Conservation (phyloP, 352 stramenopile genomes). For the Pythium phragmiticola region DNA sequence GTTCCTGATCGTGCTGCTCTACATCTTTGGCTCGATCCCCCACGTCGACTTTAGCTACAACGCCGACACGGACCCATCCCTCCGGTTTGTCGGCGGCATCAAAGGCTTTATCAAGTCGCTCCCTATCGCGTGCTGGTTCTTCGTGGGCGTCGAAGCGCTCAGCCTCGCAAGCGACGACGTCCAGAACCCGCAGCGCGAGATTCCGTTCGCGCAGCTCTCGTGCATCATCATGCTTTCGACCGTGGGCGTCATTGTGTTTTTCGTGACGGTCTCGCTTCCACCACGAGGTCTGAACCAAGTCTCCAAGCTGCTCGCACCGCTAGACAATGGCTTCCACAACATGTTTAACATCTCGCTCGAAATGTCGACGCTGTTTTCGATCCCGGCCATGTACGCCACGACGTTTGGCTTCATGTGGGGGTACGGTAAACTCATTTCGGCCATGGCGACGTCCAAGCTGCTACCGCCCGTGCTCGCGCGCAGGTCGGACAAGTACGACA, state of each 20-base stretch:
- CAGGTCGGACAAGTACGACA: constrained; percentile 28
- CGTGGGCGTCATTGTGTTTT: constrained; percentile 24
- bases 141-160: constrained; percentile 34
- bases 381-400: constrained; percentile 34
- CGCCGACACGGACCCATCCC: constrained; percentile 17
- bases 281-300: constrained; percentile 24
- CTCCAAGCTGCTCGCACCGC: constrained; percentile 26
- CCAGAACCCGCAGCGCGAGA: constrained; percentile 8
- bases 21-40: constrained; percentile 23
- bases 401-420: constrained; percentile 38
- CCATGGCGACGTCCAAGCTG: constrained; percentile 30
- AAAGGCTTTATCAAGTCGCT: constrained; percentile 27
- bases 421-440: constrained; percentile 27
- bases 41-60: constrained; percentile 27
- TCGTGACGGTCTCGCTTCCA: constrained; percentile 29
- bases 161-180: constrained; percentile 29
- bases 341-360: constrained; percentile 27
- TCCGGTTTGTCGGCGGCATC: constrained; percentile 25
- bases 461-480: constrained; percentile 21
- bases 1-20: constrained; percentile 24
- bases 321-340: constrained; percentile 31
- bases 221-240: constrained; percentile 28
- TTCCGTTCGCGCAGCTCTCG: constrained; percentile 29
- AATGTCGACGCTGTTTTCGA: constrained; percentile 30
- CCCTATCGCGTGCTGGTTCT: constrained; percentile 30